A percentile compares a stretch with the other conserved stretches of the same genome.
These are phyloP conservation scores for Pilasporangium apinafurcum DNA, from an alignment of 352 stramenopile species.

Conservation along the genomic window DNA sequence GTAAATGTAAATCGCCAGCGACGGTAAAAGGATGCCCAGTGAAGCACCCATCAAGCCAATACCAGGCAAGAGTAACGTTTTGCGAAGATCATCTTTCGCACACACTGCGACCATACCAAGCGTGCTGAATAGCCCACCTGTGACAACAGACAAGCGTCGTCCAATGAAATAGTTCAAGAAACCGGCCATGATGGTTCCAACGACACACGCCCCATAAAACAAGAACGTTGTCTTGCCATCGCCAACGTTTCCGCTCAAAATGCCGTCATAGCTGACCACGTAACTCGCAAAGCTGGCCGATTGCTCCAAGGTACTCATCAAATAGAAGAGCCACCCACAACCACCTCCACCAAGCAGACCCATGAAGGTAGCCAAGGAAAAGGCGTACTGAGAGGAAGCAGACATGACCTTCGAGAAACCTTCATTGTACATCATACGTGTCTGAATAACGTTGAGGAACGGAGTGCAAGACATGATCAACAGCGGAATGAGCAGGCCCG, in stretches of 20 bases:
- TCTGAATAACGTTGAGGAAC: conserved; percentile 79
- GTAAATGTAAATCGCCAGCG: conserved; percentile 68
- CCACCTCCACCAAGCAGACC: conserved; percentile 50
- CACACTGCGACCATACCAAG: conserved; percentile 59
- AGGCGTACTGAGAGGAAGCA: conserved; percentile 70
- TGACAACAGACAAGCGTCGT: conserved; percentile 52
- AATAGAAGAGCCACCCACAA: conserved; percentile 61
- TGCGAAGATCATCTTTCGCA: conserved; percentile 39
- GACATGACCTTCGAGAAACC: conserved; percentile 79
- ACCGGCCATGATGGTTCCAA: conserved; percentile 47
- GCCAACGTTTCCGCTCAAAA: conserved; percentile 41
- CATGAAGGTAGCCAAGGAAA: conserved; percentile 64
- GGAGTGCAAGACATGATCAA: conserved; percentile 63
- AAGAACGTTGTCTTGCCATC: conserved; percentile 56
- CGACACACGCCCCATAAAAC: conserved; percentile 34
- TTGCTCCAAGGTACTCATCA: conserved; percentile 57
- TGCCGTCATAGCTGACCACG: conserved; percentile 46
- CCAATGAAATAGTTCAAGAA: conserved; percentile 58
- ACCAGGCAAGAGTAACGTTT: conserved; percentile 41
- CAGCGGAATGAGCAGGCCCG: conserved; percentile 53
- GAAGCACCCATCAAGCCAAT: conserved; percentile 52
- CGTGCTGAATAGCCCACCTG: conserved; percentile 53
- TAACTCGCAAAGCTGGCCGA: conserved; percentile 68
- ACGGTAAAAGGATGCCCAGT: conserved; percentile 60
- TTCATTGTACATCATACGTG: conserved; percentile 86